Conservation (phyloP, 331 rosid species). For the Erythrophleum ivorense region DNA sequence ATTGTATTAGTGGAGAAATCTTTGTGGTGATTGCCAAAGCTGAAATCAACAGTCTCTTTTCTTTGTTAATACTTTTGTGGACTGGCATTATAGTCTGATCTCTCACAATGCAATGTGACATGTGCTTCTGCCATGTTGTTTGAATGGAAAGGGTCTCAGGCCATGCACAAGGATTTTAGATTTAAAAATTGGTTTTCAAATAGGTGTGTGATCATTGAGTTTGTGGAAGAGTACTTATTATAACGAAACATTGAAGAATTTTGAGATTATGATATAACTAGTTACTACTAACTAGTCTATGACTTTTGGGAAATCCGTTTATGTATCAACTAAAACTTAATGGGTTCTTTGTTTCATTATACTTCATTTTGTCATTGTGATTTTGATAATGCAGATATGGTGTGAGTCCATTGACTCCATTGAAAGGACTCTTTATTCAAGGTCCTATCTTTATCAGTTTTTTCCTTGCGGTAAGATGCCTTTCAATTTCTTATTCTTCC, state of each 20-base stretch:
- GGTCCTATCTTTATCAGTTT: conserved; percentile 56
- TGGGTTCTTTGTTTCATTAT: conserved; percentile 35
- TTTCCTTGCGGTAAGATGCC: conserved; percentile 25
- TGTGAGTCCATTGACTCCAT: conserved; percentile 75
- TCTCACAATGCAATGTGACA: not conserved
- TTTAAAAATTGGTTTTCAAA: conserved; percentile 27
- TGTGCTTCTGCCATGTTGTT: conserved; percentile 21
- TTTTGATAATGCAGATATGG: conserved; percentile 69
- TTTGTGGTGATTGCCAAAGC: conserved; percentile 31
- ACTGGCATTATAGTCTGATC: conserved; percentile 10
- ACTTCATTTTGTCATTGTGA: conserved; percentile 33
- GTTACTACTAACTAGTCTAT: conserved; percentile 1
- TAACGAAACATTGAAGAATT: not conserved
- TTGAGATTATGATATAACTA: not conserved
- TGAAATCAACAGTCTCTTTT: conserved; percentile 2
- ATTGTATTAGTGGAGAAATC: conserved; percentile 13
- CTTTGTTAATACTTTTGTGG: conserved; percentile 5
- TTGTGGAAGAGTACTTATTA: conserved; percentile 11
- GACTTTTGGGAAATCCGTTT: conserved; percentile 24
- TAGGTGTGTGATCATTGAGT: conserved; percentile 25
- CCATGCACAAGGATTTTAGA: conserved; percentile 3
- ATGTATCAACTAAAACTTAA: conserved; percentile 24
- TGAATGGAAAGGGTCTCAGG: conserved; percentile 17
- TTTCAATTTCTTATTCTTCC: not conserved
- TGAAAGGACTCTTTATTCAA: conserved; percentile 79